Evolutionary conservation across 345 rosid genomes (phyloP), one percentile per base, ranked within the genome.

Genomic region (Lepidium africanum): DNA sequence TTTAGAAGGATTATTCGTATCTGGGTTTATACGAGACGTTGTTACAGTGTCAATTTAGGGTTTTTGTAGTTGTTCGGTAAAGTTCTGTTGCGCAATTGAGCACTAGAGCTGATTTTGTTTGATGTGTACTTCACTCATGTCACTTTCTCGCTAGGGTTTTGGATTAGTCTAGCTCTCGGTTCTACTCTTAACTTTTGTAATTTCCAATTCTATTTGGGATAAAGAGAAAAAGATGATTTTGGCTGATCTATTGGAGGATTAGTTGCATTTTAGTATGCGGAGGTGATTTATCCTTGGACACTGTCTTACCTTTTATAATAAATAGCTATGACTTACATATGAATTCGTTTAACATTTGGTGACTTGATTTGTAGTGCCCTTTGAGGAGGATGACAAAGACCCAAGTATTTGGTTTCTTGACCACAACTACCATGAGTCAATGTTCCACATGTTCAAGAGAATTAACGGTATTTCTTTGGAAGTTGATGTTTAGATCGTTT

Each of bases 381-480:
- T 88, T 12, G 97, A 91, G 72, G 97, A 91, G 79, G 97, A 91
- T 73, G 92, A 91, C 48, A 91, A 81, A 76, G 89, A 88, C 63
- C 82, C 88, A 9, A 77, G 89, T 73, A 91, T 88, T 58, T 91
- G 97, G 97, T 91, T 91, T 79, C 86, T 91, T 65, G 96, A 91
- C 71, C 97, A 88, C 81, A 86, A 86, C 73, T 91, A 88, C 72
- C 97, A 88, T 69, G 97, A 88, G 72, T 78, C 96, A 2, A 88
- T 91, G 92, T 88, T 85, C 76, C 84, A 92, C 67, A 91, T 91
- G 97, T 91, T 91, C 77, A 91, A 88, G 85, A 91, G 97, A 75
- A 91, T 91, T 21, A 91, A 91, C 59, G 97, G 97, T 90, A 81
- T 49, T 30, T 61, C 33, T 39, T 39, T 0, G 12, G 3, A 40